Evolutionary conservation across 2,329 filamentous ascomycete species (phyloP).

Genomic region (Pyricularia sp.): DNA sequence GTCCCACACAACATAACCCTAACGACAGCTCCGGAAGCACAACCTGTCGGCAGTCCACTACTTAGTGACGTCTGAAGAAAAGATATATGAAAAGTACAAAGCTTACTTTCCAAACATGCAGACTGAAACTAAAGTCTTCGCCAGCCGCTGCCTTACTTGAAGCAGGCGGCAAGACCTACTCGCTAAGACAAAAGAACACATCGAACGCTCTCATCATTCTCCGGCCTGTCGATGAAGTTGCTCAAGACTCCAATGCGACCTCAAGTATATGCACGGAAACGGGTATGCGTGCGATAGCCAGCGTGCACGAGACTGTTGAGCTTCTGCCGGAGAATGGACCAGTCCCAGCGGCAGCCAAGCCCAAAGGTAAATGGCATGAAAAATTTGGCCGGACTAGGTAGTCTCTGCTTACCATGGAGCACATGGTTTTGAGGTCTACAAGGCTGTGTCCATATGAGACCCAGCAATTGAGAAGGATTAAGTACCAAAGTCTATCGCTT

Average conservation of each 20-base stretch:
- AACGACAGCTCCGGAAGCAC: not conserved
- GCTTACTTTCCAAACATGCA: constrained; percentile 13
- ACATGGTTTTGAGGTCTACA: not conserved
- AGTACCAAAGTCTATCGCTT: not conserved
- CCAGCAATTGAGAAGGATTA: not conserved
- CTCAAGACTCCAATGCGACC: constrained; percentile 13
- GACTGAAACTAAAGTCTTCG: constrained; percentile 39
- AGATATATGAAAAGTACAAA: not conserved
- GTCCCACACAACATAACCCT: no score
- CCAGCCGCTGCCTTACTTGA: constrained; percentile 43
- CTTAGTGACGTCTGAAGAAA: not conserved
- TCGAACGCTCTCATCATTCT: constrained; percentile 57
- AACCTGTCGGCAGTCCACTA: no score
- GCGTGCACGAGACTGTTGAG: constrained; percentile 54
- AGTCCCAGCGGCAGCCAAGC: constrained; percentile 17
- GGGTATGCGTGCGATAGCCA: constrained; percentile 40
- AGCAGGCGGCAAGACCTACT: constrained; percentile 42
- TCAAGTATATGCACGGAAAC: constrained; percentile 11
- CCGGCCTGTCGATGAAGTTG: constrained; percentile 18
- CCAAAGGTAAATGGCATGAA: constrained; percentile 50
- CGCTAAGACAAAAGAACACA: constrained; percentile 56
- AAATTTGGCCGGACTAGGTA: constrained; percentile 41
- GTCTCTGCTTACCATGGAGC: not conserved
- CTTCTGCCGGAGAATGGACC: constrained; percentile 34
- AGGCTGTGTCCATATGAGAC: no score